Conservation (phyloP, 441 rosid genomes). For the Adansonia rubrostipa region DNA sequence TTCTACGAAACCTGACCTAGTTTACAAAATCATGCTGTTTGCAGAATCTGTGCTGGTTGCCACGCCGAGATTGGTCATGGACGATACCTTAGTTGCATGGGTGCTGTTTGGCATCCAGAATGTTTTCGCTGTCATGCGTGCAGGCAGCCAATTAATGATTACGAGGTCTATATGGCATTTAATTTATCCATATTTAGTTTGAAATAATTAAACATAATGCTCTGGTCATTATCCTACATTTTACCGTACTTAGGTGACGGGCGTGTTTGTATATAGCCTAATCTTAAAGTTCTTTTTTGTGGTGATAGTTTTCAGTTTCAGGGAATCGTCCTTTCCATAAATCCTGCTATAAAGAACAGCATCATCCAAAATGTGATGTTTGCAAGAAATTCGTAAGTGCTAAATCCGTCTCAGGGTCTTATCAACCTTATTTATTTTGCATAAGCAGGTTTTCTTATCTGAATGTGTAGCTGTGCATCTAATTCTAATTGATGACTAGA, state of each 20-base stretch:
- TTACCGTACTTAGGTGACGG: background rate
- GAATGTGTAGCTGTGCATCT: background rate
- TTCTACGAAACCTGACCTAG: constrained; percentile 24
- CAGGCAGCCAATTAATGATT: constrained; percentile 76
- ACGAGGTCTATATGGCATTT: constrained; percentile 60
- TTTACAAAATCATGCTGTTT: constrained; percentile 30
- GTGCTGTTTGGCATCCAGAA: constrained; percentile 92
- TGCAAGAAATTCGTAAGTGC: constrained; percentile 80
- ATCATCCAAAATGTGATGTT: constrained; percentile 91
- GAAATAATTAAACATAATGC: constrained; percentile 9
- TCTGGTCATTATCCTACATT: constrained; percentile 8
- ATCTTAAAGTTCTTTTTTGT: constrained; percentile 23
- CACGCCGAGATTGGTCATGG: constrained; percentile 81
- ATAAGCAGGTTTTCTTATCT: background rate
- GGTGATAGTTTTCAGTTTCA: constrained; percentile 77
- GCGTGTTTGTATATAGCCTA: constrained; percentile 21
- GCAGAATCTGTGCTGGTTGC: constrained; percentile 89
- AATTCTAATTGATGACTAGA: background rate
- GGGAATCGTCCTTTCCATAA: constrained; percentile 84
- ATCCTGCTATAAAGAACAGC: constrained; percentile 79
- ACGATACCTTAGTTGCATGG: constrained; percentile 81
- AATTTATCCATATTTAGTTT: constrained; percentile 15
- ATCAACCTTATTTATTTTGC: background rate
- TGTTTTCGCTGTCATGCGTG: constrained; percentile 88
- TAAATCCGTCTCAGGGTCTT: constrained; percentile 5